Base-by-base conservation (phyloP, 169 alveolate genomes). In the Plasmodium reichenowi region DNA sequence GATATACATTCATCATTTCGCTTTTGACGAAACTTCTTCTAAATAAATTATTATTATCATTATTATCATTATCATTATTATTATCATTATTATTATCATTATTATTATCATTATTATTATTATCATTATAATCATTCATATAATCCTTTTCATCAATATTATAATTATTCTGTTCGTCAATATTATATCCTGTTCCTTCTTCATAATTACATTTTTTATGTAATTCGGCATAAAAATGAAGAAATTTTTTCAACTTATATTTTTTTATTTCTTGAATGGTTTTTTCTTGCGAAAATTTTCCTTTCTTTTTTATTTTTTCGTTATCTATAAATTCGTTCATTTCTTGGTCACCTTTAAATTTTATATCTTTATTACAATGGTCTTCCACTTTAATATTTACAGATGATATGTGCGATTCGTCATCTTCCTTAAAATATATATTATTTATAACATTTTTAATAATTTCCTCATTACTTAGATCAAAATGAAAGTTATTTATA, bases 401-500 rank as follows among this genome's bases (percentile, higher is more conserved):
- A 38, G 47, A 56, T 56, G 64, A 56, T 56, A 56, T 0, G 45
- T 8, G n/a, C 2, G n/a, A 10, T 32, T 47, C 74, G 6, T 38
- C 32, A 0, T 32, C 68, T 32, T 63, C 70, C 2, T 71, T 48
- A 9, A 29, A 45, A 2, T 15, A 66, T 2, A 78, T 24, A 29
- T 70, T 78, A 8, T 59, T 78, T 47, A 66, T 9, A 15, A 78
- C 89, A 22, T 22, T 68, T 5, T 78, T 58, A 8, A 63, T n/a
- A 15, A 78, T 66, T 10, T 78, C 80, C 47, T 78, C 78, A 32
- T 67, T 66, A 13, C 74, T 78, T 43, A 78, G 12, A 2, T 78
- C 63, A 43, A 50, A 24, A 0, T 54, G 12, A 26, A 78, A 70
- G 26, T 38, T 56, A 66, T 15, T 47, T n/a, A 67, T 13, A 59